phyloP scores from a whole-genome alignment of 2,329 filamentous ascomycete species.

The Aspergillus sp. region DNA sequence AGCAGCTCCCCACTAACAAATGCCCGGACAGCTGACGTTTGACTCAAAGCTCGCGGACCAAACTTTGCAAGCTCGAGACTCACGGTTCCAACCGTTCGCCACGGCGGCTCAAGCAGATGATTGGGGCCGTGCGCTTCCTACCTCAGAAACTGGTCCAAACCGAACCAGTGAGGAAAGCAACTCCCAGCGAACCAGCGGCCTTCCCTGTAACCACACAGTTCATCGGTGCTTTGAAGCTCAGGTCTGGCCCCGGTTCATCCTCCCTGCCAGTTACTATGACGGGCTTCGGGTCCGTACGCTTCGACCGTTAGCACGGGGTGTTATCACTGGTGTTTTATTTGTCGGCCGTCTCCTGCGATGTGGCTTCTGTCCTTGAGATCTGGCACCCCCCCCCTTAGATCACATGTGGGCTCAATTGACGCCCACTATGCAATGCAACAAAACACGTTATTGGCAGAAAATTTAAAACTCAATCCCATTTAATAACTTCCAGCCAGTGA shows the following conservation, averaged over 20 bases:
- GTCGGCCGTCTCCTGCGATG: background rate
- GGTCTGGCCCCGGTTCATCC: no score
- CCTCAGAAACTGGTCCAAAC: background rate
- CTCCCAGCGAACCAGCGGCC: background rate
- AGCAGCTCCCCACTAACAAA: no score
- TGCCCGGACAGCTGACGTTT: no score
- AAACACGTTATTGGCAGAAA: background rate
- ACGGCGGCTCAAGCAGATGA: background rate
- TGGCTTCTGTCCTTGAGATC: background rate
- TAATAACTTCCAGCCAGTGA: background rate
- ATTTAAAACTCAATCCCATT: background rate
- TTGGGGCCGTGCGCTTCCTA: background rate
- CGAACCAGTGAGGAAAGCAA: background rate
- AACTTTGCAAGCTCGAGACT: background rate
- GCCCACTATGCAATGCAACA: no score
- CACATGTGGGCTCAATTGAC: background rate
- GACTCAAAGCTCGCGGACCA: no score
- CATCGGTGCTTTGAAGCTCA: background rate
- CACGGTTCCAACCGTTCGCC: background rate
- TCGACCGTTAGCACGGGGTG: background rate
- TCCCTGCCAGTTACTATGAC: background rate
- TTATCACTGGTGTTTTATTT: background rate
- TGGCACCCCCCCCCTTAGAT: background rate
- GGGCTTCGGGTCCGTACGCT: background rate
- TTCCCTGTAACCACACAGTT: background rate